A percentile compares a stretch with the other conserved stretches of the same genome.
phyloP scores from a whole-genome alignment of 2,329 filamentous ascomycete genomes.

The Ophiostoma triangulosporum region DNA sequence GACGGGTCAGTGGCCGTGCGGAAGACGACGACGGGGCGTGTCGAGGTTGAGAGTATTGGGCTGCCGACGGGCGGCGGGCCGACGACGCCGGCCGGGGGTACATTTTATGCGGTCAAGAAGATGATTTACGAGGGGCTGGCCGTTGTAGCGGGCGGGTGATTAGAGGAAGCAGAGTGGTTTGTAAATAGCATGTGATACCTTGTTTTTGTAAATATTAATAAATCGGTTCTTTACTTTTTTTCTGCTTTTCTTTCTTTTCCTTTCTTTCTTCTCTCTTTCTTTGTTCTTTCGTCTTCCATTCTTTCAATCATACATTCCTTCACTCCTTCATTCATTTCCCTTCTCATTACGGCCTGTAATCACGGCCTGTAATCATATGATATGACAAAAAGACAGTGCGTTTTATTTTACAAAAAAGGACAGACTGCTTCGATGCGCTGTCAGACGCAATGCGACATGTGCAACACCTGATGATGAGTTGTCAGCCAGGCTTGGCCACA shows the following conservation, averaged over 20 bases:
- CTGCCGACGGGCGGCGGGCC: slow-evolving; percentile 30
- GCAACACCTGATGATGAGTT: background rate
- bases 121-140: slow-evolving; percentile 91
- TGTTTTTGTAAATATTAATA: no score
- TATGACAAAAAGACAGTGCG: no score
- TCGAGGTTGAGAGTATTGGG: slow-evolving; percentile 74
- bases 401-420: no score
- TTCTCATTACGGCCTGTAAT: no score
- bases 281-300: no score
- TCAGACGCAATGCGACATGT: background rate
- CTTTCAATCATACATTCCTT: no score
- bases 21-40: slow-evolving; percentile 74
- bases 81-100: slow-evolving; percentile 36
- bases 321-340: no score
- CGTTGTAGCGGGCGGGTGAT: slow-evolving; percentile 63
- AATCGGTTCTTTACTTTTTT: background rate
- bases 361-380: no score
- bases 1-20: slow-evolving; percentile 79
- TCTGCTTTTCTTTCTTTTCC: background rate
- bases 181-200: background rate
- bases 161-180: background rate
- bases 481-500: no score
- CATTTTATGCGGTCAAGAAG: slow-evolving; percentile 75
- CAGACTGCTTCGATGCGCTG: background rate
- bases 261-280: background rate